These are phyloP conservation scores for Suillus variegatus DNA, from an alignment of 768 basidiomycete species.

Conservation along the genomic window DNA sequence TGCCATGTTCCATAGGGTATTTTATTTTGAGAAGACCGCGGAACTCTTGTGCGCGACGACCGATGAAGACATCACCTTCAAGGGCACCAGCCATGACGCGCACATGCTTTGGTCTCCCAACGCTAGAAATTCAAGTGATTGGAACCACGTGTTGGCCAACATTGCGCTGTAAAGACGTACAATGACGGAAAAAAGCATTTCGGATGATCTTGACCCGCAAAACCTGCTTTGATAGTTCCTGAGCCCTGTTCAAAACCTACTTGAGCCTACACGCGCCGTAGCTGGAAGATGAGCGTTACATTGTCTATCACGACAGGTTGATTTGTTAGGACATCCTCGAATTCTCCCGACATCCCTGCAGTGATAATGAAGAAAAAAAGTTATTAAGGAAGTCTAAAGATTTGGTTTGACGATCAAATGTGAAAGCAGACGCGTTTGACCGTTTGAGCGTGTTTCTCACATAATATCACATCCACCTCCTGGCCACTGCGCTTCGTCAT, in stretches of 20 bases:
- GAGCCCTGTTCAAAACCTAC: slow-evolving; percentile 69
- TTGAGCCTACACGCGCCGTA: slow-evolving; percentile 26
- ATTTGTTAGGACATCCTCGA: slow-evolving; percentile 93
- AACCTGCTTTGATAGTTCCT: slow-evolving; percentile 98
- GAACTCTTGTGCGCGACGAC: slow-evolving; percentile 92
- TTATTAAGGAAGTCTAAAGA: not conserved
- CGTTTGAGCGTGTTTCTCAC: slow-evolving; percentile 8
- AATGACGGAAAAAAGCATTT: slow-evolving; percentile 99
- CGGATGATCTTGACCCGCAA: slow-evolving; percentile 98
- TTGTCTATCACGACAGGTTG: slow-evolving; percentile 99
- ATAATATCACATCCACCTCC: not conserved
- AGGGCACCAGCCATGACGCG: slow-evolving; percentile 97
- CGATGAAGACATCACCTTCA: slow-evolving; percentile 96
- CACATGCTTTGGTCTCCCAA: slow-evolving; percentile 96
- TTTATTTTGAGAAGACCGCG: slow-evolving; percentile 96
- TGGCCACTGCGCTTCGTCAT: not conserved
- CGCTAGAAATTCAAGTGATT: slow-evolving; percentile 48
- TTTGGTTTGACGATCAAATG: not conserved
- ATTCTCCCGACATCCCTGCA: slow-evolving; percentile 74
- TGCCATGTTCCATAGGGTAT: slow-evolving; percentile 99
- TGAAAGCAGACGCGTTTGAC: slow-evolving; percentile 4
- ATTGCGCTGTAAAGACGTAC: slow-evolving; percentile 54
- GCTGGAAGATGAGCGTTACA: slow-evolving; percentile 47
- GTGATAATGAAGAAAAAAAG: slow-evolving; percentile 7
- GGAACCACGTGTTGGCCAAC: slow-evolving; percentile 32